Base-by-base conservation (phyloP, 192 early-diverging fungal species). In the Chytriomyces sp. region DNA sequence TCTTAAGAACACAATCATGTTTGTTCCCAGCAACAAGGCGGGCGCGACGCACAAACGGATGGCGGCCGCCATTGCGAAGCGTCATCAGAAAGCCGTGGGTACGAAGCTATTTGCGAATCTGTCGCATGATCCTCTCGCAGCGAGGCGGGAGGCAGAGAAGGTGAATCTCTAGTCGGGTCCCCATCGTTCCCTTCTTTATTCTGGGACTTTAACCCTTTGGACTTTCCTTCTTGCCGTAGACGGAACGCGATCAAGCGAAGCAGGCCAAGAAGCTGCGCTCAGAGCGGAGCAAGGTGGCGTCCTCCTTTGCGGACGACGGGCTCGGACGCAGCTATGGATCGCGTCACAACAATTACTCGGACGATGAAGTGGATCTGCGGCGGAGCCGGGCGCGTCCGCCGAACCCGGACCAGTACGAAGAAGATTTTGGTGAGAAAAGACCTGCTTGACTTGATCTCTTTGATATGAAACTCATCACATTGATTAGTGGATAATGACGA, bases 41-140 rank as follows among this genome's bases (percentile, higher is more conserved):
- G 49, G 84, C 14, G 59, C 74, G 14, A 90, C 89, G 0, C 92
- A 92, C 76, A 81, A 82, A 62, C 86, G 86, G 39, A 64, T 94
- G 52, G 90, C 88, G 0, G 82, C 82, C 19, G 77, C 82, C 22
- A 90, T 92, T 75, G 86, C 88, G 5, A 89, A 83, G 30, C 84
- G 82, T 54, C 91, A 92, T 72, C 76, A 86, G 40, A 92, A 89
- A 73, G 83, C 70, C 25, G 76, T 78, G 59, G 81, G 81, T 44
- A 90, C 91, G 12, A 89, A 89, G 66, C 77, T 89, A 75, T 84
- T 86, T 38, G 79, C 84, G 30, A 89, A 84, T 14, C 77, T 88
- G 26, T 33, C 26, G 14, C 77, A 84, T 39, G 91, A 94, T 78
- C 92, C 92, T n/a, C 84, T 91, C 67, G 74, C 81, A 30, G 75